These are phyloP conservation scores for Castanea sativa DNA, from an alignment of 306 rosid species.

Conservation along the genomic window DNA sequence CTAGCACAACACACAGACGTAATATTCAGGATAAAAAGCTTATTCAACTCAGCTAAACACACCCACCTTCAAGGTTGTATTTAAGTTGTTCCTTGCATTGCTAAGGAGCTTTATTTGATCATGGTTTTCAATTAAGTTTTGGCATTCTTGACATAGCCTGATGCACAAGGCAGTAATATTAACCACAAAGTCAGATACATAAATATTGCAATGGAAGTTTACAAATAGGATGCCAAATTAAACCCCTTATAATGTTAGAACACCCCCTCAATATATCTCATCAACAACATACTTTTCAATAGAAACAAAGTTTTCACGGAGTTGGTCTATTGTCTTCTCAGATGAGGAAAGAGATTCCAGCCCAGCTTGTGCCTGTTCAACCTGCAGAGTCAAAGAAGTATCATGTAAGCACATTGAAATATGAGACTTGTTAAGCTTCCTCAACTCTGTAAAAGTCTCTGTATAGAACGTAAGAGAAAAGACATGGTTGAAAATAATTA, in stretches of 20 bases:
- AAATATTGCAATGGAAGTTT: not conserved
- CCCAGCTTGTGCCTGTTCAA: slow-evolving; percentile 86
- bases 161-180: slow-evolving; percentile 32
- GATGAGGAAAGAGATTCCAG: slow-evolving; percentile 77
- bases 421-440: slow-evolving; percentile 8
- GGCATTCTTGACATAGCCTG: slow-evolving; percentile 95
- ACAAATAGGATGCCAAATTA: not conserved
- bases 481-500: slow-evolving; percentile 7
- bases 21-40: not conserved
- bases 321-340: slow-evolving; percentile 61
- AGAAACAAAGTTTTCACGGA: slow-evolving; percentile 83
- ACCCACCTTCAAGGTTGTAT: slow-evolving; percentile 89
- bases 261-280: slow-evolving; percentile 16
- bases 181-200: slow-evolving; percentile 26
- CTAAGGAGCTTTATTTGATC: slow-evolving; percentile 98
- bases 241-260: slow-evolving; percentile 17
- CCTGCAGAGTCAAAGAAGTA: slow-evolving; percentile 52
- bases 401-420: slow-evolving; percentile 17
- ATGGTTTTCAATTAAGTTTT: slow-evolving; percentile 89
- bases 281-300: slow-evolving; percentile 79
- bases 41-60: slow-evolving; percentile 7
- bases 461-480: slow-evolving; percentile 9
- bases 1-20: not conserved
- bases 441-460: slow-evolving; percentile 18
- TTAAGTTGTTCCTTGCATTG: slow-evolving; percentile 93